phyloP scores from a whole-genome alignment of 441 rosid species.

The Syzygium syzygioides region DNA sequence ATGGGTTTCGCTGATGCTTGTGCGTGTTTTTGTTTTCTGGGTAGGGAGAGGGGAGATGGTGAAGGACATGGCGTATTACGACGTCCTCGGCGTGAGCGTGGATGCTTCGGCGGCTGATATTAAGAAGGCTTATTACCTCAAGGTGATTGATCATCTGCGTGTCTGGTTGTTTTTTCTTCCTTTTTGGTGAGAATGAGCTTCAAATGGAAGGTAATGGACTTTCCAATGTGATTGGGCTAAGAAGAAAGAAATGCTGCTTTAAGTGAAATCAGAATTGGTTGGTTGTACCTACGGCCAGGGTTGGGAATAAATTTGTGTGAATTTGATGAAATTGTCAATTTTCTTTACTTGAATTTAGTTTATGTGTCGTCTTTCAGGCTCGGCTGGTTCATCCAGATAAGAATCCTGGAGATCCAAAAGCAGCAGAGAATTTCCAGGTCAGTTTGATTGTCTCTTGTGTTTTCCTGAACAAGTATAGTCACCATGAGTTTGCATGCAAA shows the following conservation, averaged over 20 bases:
- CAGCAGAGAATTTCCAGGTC: slow-evolving; percentile 90
- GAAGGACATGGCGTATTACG: slow-evolving; percentile 67
- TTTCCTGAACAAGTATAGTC: slow-evolving; percentile 1
- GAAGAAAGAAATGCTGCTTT: background rate
- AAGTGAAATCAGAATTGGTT: background rate
- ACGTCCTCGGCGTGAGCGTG: slow-evolving; percentile 59
- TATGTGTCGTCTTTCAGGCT: slow-evolving; percentile 41
- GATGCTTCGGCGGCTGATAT: slow-evolving; percentile 79
- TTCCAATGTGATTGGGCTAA: background rate
- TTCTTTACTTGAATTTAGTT: background rate
- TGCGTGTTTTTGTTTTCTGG: background rate
- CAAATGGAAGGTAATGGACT: background rate
- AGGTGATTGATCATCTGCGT: slow-evolving; percentile 31
- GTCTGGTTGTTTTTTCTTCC: background rate
- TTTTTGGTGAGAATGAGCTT: background rate
- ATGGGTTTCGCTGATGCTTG: background rate
- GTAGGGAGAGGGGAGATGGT: slow-evolving; percentile 33
- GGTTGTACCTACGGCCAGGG: background rate
- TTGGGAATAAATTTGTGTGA: background rate
- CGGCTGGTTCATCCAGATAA: slow-evolving; percentile 91
- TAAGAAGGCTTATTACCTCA: slow-evolving; percentile 86
- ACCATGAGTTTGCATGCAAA: background rate
- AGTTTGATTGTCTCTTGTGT: background rate
- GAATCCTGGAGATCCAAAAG: slow-evolving; percentile 82
- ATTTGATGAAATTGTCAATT: background rate